phyloP scores from a whole-genome alignment of 345 rosid species.

The Microcos paniculata region DNA sequence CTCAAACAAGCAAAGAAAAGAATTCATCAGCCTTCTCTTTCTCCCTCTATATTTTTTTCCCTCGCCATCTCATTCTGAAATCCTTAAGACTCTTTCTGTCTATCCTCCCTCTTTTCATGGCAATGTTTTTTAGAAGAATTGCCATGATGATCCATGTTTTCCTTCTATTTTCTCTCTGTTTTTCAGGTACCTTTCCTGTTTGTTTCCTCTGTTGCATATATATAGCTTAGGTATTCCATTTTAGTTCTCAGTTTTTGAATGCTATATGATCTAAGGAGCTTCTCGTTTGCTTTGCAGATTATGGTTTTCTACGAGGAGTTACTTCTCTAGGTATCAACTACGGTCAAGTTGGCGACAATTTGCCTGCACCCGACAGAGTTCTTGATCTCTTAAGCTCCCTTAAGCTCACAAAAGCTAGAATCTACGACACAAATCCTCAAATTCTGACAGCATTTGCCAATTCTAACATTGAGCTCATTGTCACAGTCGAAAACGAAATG shows the following conservation, averaged over 20 bases:
- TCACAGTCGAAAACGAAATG: slow-evolving; percentile 79
- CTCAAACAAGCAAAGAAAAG: slow-evolving; percentile 57
- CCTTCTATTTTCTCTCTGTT: slow-evolving; percentile 36
- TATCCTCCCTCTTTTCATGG: slow-evolving; percentile 24
- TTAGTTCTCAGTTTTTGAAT: background rate
- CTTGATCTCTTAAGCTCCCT: slow-evolving; percentile 62
- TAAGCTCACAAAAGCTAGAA: slow-evolving; percentile 64
- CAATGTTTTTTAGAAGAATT: slow-evolving; percentile 27
- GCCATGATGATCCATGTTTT: slow-evolving; percentile 31
- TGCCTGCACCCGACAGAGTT: slow-evolving; percentile 73
- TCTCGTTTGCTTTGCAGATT: slow-evolving; percentile 31
- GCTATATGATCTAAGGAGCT: background rate
- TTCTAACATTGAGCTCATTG: slow-evolving; percentile 67
- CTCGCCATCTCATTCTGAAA: slow-evolving; percentile 22
- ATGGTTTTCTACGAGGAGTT: slow-evolving; percentile 47
- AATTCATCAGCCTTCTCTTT: slow-evolving; percentile 33
- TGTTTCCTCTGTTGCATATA: no score
- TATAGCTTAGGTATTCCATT: background rate
- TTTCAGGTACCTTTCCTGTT: slow-evolving; percentile 41
- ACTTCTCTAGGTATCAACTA: slow-evolving; percentile 79
- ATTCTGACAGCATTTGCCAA: slow-evolving; percentile 71
- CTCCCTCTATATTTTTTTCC: slow-evolving; percentile 12
- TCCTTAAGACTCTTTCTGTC: background rate
- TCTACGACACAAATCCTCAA: slow-evolving; percentile 87
- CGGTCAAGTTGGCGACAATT: slow-evolving; percentile 82